Evolutionary conservation across 1,284 basidiomycete species (phyloP).

Genomic region (Cutaneotrichosporon sp.): DNA sequence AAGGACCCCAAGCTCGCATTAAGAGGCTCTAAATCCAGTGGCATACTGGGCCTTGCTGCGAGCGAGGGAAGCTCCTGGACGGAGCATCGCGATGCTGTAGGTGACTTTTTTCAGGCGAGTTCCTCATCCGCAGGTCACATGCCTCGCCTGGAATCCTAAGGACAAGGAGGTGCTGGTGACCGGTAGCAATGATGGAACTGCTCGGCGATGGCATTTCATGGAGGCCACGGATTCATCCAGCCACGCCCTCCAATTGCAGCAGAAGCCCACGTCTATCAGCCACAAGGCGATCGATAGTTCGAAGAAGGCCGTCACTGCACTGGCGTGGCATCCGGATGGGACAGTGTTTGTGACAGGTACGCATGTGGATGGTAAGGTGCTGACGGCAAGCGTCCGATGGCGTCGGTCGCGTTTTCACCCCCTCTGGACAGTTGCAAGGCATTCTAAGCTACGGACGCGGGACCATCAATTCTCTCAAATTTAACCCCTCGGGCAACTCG

Average conservation of each 20-base stretch:
- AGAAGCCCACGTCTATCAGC: slow-evolving; percentile 31
- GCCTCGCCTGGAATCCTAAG: slow-evolving; percentile 46
- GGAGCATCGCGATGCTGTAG: slow-evolving; percentile 42
- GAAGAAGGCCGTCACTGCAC: slow-evolving; percentile 39
- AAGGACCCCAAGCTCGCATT: neutral
- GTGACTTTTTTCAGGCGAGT: neutral
- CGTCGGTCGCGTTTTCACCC: slow-evolving; percentile 46
- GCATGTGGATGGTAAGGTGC: neutral
- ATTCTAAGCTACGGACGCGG: slow-evolving; percentile 47
- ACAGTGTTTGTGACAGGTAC: slow-evolving; percentile 43
- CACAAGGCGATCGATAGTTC: slow-evolving; percentile 45
- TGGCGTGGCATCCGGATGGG: slow-evolving; percentile 49
- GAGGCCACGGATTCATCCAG: slow-evolving; percentile 7
- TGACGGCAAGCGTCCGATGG: slow-evolving; percentile 33
- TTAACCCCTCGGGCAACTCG: slow-evolving; percentile 41
- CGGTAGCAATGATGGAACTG: slow-evolving; percentile 40
- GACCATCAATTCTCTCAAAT: slow-evolving; percentile 43
- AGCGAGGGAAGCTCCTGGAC: slow-evolving; percentile 21
- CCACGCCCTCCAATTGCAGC: slow-evolving; percentile 20
- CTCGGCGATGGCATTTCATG: slow-evolving; percentile 44
- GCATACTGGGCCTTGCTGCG: neutral
- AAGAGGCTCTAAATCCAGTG: neutral
- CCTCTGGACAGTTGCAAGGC: slow-evolving; percentile 43
- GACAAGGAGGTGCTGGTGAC: slow-evolving; percentile 42
- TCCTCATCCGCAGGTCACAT: slow-evolving; percentile 34